phyloP scores from a whole-genome alignment of 345 rosid species.

The Eucalyptus viminalis region DNA sequence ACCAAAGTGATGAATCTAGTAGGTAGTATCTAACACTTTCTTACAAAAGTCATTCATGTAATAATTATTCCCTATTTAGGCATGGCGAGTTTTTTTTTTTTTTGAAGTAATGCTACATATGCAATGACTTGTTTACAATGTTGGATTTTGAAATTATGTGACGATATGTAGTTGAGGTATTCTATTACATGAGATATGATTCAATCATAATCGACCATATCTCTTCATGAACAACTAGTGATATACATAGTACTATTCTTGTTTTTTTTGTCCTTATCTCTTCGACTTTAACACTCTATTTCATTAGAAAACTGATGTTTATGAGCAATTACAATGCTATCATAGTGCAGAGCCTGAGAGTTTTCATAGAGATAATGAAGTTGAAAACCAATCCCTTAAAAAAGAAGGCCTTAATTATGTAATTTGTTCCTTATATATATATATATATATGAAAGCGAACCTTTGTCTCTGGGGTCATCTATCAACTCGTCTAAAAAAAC shows the following conservation, averaged over 20 bases:
- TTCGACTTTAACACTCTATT: neutral
- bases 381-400: neutral
- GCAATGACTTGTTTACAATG: neutral
- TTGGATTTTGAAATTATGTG: neutral
- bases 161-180: neutral
- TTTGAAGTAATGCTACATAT: neutral
- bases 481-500: neutral
- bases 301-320: neutral
- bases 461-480: neutral
- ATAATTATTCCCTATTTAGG: neutral
- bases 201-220: neutral
- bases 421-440: neutral
- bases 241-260: neutral
- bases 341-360: neutral
- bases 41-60: neutral
- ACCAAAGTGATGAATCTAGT: neutral
- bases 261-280: neutral
- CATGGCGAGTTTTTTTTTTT: neutral
- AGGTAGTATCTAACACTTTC: neutral
- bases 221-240: neutral
- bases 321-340: neutral
- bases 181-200: neutral
- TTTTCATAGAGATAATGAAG: neutral
- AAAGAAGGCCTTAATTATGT: neutral
- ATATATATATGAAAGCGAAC: neutral